Base-by-base conservation (phyloP, 768 basidiomycete genomes). In the Suillus fuscotomentosus region DNA sequence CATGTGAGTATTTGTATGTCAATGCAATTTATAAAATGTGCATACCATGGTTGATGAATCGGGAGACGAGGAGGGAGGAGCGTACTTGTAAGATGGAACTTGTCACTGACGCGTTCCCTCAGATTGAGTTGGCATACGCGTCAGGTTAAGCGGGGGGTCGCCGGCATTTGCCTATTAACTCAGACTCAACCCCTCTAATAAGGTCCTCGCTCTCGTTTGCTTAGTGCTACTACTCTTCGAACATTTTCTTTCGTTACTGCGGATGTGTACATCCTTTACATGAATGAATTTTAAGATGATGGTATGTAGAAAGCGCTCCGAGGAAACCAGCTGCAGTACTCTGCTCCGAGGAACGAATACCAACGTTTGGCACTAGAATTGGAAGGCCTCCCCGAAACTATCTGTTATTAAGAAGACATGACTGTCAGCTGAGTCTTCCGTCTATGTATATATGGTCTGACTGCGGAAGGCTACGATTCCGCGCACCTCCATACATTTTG, bases 41-140 rank as follows among this genome's bases (percentile, higher is more conserved):
- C 83, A 34, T 72, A 85, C 85, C 86, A 87, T 87, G 72, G 65
- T 81, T 72, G 72, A 75, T 71, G 24, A 42, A 59, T 59, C 57
- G 8, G 57, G 17, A 17, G 10, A 68, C 64, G 67, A 69, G 63
- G 61, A 70, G 45, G 54, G 31, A 15, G 27, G 5, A 24, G 50
- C 50, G 50, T 27, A 51, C 50, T 53, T 9, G 51, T 50, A 36
- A 27, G 54, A 55, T 60, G 41, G 60, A 65, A 42, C 42, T 42
- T 47, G 8, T 53, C 48, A 62, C 66, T 72, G 71, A 74, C 73
- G 70, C 75, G 75, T 70, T 60, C 63, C 38, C 45, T 63, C n/a
- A 57, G 39, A 50, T 65, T 48, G 60, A 43, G 41, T 61, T 24
- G 61, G 64, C 65, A 48, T 73, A 67, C 71, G 72, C 73, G 73